Evolutionary conservation across 768 basidiomycete genomes (phyloP).

Genomic region (Tylopilus felleus): DNA sequence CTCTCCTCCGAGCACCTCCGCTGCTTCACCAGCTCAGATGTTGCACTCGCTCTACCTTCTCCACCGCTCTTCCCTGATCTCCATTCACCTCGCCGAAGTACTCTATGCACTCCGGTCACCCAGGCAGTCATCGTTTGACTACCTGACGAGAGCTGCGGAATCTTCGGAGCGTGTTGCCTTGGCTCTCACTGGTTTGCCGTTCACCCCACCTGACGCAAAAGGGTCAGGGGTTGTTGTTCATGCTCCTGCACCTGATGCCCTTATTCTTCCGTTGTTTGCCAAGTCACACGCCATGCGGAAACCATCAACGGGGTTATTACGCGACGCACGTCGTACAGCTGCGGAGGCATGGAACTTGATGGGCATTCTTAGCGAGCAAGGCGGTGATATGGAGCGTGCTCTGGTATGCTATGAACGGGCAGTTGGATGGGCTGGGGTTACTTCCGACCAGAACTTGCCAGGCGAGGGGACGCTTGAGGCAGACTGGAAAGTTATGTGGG

Average conservation of each 20-base stretch:
- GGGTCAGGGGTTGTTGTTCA: slow-evolving; percentile 34
- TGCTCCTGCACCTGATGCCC: slow-evolving; percentile 37
- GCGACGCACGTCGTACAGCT: slow-evolving; percentile 67
- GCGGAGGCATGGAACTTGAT: slow-evolving; percentile 75
- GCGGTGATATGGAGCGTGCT: slow-evolving; percentile 37
- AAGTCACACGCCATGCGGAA: slow-evolving; percentile 50
- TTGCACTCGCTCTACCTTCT: slow-evolving; percentile 65
- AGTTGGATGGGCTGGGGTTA: slow-evolving; percentile 60
- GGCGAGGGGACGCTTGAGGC: slow-evolving; percentile 53
- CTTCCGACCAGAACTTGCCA: slow-evolving; percentile 37
- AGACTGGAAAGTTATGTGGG: slow-evolving; percentile 60
- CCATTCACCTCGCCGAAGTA: slow-evolving; percentile 73
- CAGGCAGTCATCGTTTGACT: slow-evolving; percentile 47
- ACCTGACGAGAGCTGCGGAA: slow-evolving; percentile 58
- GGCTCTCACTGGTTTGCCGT: slow-evolving; percentile 45
- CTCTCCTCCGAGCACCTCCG: slow-evolving; percentile 41
- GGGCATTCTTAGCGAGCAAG: slow-evolving; percentile 59
- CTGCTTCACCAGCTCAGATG: slow-evolving; percentile 51
- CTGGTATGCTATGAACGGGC: slow-evolving; percentile 68
- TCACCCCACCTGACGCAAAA: slow-evolving; percentile 33
- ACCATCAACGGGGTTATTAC: slow-evolving; percentile 56
- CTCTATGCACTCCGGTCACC: slow-evolving; percentile 47
- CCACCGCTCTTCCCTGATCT: slow-evolving; percentile 71
- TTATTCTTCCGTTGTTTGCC: slow-evolving; percentile 43
- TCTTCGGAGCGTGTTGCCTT: slow-evolving; percentile 64